Evolutionary conservation across 1,139 yeast genomes (phyloP).

Genomic region (Saccharomyces hybrid): DNA sequence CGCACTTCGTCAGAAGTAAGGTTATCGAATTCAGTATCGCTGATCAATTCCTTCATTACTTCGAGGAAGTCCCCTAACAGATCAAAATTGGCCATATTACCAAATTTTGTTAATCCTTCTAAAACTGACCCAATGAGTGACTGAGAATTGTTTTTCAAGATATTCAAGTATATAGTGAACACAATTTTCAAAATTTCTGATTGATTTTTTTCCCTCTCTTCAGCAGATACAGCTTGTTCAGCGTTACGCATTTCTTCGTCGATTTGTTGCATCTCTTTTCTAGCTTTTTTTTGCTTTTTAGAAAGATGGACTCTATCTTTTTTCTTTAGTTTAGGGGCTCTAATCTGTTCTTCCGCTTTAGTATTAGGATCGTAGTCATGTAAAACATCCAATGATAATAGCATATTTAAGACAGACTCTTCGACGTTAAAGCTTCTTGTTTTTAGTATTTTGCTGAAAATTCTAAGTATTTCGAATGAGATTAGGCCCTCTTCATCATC

Average conservation of each 20-base stretch:
- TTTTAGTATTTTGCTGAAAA: conserved; percentile 61
- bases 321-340: conserved; percentile 52
- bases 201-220: conserved; percentile 78
- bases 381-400: conserved; percentile 65
- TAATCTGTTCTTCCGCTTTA: conserved; percentile 37
- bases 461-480: conserved; percentile 62
- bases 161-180: conserved; percentile 66
- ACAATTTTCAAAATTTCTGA: conserved; percentile 72
- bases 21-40: conserved; percentile 42
- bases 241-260: conserved; percentile 86
- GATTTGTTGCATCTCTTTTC: conserved; percentile 78
- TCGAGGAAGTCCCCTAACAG: conserved; percentile 85
- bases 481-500: conserved; percentile 71
- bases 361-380: conserved; percentile 74
- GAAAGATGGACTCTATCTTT: conserved; percentile 85
- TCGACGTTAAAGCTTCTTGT: conserved; percentile 75
- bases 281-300: conserved; percentile 76
- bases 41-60: conserved; percentile 72
- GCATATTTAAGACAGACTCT: conserved; percentile 68
- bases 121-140: conserved; percentile 79
- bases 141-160: conserved; percentile 55
- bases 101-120: conserved; percentile 85
- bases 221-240: conserved; percentile 77
- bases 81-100: conserved; percentile 88
- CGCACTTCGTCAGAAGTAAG: conserved; percentile 42